phyloP scores from a whole-genome alignment of 2,329 filamentous ascomycete genomes.

The Colletotrichum sojae region DNA sequence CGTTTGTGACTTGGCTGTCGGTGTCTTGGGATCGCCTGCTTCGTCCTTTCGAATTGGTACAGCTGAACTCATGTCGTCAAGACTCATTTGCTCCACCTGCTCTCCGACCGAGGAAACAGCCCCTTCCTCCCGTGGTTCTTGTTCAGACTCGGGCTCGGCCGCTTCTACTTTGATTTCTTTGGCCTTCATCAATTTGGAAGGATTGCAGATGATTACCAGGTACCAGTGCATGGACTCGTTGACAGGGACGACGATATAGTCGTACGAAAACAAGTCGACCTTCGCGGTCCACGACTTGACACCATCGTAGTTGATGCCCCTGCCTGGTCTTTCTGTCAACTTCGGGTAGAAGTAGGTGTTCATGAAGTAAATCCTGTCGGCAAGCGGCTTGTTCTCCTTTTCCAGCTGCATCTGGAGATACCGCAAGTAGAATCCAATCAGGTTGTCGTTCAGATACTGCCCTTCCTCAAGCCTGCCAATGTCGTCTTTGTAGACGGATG shows the following conservation, averaged over 20 bases:
- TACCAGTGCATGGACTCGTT: slow-evolving; percentile 94
- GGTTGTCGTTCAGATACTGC: slow-evolving; percentile 91
- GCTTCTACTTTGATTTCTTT: slow-evolving; percentile 17
- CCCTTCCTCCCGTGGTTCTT: slow-evolving; percentile 32
- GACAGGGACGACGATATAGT: slow-evolving; percentile 93
- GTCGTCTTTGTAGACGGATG: slow-evolving; percentile 79
- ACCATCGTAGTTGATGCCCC: slow-evolving; percentile 83
- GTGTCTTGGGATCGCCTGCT: slow-evolving; percentile 1
- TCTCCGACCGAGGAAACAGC: slow-evolving; percentile 23
- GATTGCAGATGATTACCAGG: slow-evolving; percentile 93
- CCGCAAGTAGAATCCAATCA: slow-evolving; percentile 90
- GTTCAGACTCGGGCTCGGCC: slow-evolving; percentile 1
- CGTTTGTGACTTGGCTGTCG: slow-evolving; percentile 30
- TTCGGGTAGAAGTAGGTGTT: slow-evolving; percentile 93
- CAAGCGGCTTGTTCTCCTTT: slow-evolving; percentile 66
- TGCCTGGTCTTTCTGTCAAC: slow-evolving; percentile 73
- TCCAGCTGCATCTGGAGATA: slow-evolving; percentile 76
- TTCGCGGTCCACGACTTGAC: slow-evolving; percentile 91
- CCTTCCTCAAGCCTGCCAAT: slow-evolving; percentile 85
- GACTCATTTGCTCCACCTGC: slow-evolving; percentile 27
- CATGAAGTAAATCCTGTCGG: slow-evolving; percentile 84
- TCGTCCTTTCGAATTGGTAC: slow-evolving; percentile 22
- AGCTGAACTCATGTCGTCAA: slow-evolving; percentile 15
- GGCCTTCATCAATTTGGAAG: slow-evolving; percentile 71
- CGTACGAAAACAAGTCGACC: slow-evolving; percentile 85